Evolutionary conservation across 1,139 yeast species (phyloP).

Genomic region (Diutina catenulata): DNA sequence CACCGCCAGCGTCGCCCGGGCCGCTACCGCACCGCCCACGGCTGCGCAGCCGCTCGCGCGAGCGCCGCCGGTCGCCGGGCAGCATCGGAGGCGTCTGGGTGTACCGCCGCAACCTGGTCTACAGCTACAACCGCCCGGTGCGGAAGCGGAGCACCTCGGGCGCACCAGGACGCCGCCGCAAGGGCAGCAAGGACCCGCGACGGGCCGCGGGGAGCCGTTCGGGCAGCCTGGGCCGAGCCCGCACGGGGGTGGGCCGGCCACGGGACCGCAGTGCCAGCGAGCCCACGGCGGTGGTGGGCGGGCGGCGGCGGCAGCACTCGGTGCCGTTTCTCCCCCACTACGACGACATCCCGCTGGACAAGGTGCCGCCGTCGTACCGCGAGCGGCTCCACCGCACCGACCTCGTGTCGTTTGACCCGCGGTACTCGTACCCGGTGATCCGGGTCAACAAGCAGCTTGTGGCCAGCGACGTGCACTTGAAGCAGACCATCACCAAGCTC

Average conservation of each 20-base stretch:
- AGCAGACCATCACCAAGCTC: constrained; percentile 18
- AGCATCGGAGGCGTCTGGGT: not conserved
- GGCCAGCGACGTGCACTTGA: constrained; percentile 16
- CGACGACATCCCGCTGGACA: constrained; percentile 10
- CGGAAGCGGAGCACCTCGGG: too few relatives aligned
- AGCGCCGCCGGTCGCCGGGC: not conserved
- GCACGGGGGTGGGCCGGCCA: too few relatives aligned
- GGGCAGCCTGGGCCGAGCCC: too few relatives aligned
- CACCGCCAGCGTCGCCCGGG: not conserved
- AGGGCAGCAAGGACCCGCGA: too few relatives aligned
- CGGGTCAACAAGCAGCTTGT: constrained; percentile 24
- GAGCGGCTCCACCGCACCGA: constrained; percentile 26
- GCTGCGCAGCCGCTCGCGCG: not conserved
- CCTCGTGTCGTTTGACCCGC: constrained; percentile 28
- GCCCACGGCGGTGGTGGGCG: too few relatives aligned
- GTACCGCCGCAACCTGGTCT: not conserved
- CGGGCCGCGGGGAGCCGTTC: too few relatives aligned
- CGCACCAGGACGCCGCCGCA: too few relatives aligned
- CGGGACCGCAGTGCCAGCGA: too few relatives aligned
- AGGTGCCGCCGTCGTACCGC: constrained; percentile 29
- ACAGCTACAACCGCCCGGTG: too few relatives aligned
- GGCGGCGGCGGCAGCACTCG: too few relatives aligned
- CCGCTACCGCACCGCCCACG: not conserved
- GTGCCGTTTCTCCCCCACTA: not conserved
- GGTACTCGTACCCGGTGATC: constrained; percentile 24